These are phyloP conservation scores for Galerina marginata DNA, from an alignment of 768 basidiomycete species.

Conservation along the genomic window DNA sequence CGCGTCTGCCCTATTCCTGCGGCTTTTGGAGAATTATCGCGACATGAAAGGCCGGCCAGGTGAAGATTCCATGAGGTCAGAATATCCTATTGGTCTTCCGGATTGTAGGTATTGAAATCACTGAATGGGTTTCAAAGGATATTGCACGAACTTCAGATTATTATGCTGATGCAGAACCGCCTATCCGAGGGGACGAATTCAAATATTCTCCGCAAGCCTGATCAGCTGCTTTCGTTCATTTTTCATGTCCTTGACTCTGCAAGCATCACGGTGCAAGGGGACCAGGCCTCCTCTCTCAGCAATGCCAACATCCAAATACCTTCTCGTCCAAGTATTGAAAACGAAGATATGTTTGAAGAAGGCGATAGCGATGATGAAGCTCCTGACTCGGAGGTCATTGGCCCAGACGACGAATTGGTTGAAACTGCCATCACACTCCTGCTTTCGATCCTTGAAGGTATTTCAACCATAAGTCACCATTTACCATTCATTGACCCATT, in stretches of 20 bases:
- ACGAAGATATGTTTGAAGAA: constrained; percentile 50
- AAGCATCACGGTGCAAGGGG: constrained; percentile 26
- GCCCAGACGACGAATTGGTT: constrained; percentile 65
- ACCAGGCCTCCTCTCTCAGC: constrained; percentile 18
- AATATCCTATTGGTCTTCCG: not conserved
- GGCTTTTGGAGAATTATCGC: constrained; percentile 73
- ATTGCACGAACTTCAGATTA: constrained; percentile 77
- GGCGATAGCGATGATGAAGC: constrained; percentile 65
- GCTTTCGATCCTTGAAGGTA: constrained; percentile 88
- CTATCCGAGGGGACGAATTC: constrained; percentile 60
- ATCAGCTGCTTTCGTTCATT: constrained; percentile 82
- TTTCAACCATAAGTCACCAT: constrained; percentile 8
- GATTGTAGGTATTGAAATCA: not conserved
- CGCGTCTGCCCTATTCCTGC: constrained; percentile 74
- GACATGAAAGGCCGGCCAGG: constrained; percentile 41
- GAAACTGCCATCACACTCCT: constrained; percentile 82
- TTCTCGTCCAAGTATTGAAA: constrained; percentile 25
- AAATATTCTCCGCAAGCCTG: constrained; percentile 66
- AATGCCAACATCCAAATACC: no score
- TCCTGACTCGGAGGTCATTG: constrained; percentile 42
- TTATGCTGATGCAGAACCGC: constrained; percentile 80
- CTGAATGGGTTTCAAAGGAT: constrained; percentile 44
- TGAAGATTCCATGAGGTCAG: constrained; percentile 60
- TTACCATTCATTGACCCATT: constrained; percentile 1
- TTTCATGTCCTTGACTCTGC: constrained; percentile 71